These are phyloP conservation scores for Curvularia sp. DNA, from an alignment of 2,329 filamentous ascomycete genomes.

Conservation along the genomic window DNA sequence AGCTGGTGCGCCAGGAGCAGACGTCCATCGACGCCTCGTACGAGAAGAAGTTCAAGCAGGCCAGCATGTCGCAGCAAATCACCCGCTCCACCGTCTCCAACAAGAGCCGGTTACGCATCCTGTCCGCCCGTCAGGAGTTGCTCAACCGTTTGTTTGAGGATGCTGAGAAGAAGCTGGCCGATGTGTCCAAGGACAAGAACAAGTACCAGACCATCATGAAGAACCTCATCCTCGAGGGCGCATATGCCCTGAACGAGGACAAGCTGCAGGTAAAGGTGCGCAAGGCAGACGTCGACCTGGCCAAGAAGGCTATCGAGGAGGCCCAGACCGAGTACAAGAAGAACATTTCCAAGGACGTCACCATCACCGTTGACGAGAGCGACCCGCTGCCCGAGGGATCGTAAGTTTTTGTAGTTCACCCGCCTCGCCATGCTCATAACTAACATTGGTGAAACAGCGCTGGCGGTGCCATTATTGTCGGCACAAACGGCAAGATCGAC, in stretches of 20 bases:
- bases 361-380: slow-evolving; percentile 77
- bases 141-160: slow-evolving; percentile 88
- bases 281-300: slow-evolving; percentile 77
- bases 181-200: slow-evolving; percentile 70
- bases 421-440: background rate
- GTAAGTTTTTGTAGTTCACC: slow-evolving; percentile 63
- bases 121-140: slow-evolving; percentile 86
- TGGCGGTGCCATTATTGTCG: slow-evolving; percentile 82
- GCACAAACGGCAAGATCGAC: slow-evolving; percentile 90
- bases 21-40: slow-evolving; percentile 89
- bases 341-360: slow-evolving; percentile 72
- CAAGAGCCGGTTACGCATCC: slow-evolving; percentile 89
- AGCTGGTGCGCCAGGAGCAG: slow-evolving; percentile 95
- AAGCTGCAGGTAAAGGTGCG: slow-evolving; percentile 77
- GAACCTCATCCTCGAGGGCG: slow-evolving; percentile 84
- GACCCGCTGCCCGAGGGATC: slow-evolving; percentile 80
- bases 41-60: slow-evolving; percentile 99
- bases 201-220: slow-evolving; percentile 81
- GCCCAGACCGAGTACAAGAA: slow-evolving; percentile 86
- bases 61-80: slow-evolving; percentile 98
- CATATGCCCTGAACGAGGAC: slow-evolving; percentile 85
- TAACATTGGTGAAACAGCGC: slow-evolving; percentile 62
- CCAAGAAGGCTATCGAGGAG: slow-evolving; percentile 78
- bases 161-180: slow-evolving; percentile 74
- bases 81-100: slow-evolving; percentile 95